phyloP scores from a whole-genome alignment of 768 basidiomycete genomes.

The Mycena indigotica region DNA sequence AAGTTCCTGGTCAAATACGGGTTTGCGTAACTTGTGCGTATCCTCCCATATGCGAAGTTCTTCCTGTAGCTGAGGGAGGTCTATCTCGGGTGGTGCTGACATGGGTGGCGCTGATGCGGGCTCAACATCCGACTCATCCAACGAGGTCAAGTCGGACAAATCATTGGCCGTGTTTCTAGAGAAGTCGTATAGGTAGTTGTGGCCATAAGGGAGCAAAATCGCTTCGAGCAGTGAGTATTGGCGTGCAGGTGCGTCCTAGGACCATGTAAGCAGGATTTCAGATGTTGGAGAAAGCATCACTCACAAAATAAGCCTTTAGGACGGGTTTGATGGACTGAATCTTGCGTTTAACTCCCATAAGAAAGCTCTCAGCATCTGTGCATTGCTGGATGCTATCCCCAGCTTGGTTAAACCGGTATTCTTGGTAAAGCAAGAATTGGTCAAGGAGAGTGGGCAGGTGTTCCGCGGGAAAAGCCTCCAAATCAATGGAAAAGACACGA shows the following conservation, averaged over 20 bases:
- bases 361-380: not conserved
- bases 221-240: not conserved
- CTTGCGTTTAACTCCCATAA: not conserved
- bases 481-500: not conserved
- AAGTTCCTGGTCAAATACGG: too few relatives aligned
- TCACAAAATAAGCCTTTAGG: not conserved
- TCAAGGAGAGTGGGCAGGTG: not conserved
- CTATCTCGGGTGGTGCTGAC: not conserved
- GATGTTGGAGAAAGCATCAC: not conserved
- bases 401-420: not conserved
- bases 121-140: too few relatives aligned
- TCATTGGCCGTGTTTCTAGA: not conserved
- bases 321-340: not conserved
- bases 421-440: not conserved
- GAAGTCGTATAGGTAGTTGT: not conserved
- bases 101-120: not conserved
- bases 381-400: not conserved
- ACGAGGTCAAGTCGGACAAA: too few relatives aligned
- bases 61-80: not conserved
- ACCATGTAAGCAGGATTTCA: not conserved
- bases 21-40: not conserved
- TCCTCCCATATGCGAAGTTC: not conserved
- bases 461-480: not conserved
- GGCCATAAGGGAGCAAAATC: not conserved
- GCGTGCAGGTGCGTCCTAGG: not conserved